Conservation (phyloP, 2,329 filamentous ascomycete species). For the Alternaria gansuensis region DNA sequence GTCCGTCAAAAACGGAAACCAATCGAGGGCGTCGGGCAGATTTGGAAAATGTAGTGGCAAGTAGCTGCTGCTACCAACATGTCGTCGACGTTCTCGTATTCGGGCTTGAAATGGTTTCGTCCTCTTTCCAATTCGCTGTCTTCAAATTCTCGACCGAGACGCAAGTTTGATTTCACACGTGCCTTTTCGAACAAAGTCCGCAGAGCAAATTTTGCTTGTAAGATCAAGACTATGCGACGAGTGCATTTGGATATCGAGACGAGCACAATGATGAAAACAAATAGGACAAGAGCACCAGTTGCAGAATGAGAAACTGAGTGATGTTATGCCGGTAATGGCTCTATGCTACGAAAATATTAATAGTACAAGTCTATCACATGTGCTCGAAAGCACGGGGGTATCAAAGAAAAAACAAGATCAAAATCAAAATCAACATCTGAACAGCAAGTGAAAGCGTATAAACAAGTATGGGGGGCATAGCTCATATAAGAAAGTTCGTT, state of each 20-base stretch:
- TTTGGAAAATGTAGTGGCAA: neutral
- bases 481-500: conserved; percentile 13
- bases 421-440: conserved; percentile 25
- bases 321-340: conserved; percentile 2
- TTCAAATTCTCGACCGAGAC: neutral
- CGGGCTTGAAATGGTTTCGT: neutral
- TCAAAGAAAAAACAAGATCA: conserved; percentile 27
- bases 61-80: neutral
- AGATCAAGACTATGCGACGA: neutral
- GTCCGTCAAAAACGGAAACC: neutral
- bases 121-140: neutral
- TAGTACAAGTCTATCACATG: conserved; percentile 29
- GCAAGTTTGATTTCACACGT: neutral
- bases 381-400: conserved; percentile 33
- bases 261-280: neutral
- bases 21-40: neutral
- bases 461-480: conserved; percentile 7
- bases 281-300: neutral
- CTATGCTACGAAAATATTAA: conserved; percentile 14
- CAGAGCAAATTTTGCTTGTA: neutral
- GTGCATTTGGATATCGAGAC: neutral
- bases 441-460: conserved; percentile 9
- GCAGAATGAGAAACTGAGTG: neutral
- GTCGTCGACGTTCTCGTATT: neutral
- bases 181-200: neutral